Conservation (phyloP, 805 yeast genomes). For the Hanseniaspora meyeri region DNA sequence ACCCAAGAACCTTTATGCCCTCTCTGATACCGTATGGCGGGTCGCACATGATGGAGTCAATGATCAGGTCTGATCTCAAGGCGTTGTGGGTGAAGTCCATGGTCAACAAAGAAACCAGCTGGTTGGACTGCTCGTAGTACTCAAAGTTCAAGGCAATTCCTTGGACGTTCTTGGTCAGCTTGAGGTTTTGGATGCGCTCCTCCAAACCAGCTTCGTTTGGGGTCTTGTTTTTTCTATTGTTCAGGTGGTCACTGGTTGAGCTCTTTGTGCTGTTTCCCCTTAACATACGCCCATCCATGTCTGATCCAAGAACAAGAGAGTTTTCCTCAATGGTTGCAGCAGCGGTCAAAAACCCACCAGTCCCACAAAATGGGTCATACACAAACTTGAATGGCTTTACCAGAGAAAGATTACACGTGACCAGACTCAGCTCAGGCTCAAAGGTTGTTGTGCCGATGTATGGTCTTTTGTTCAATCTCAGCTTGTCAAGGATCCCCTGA, state of each 20-base stretch:
- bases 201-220: slow-evolving; percentile 14
- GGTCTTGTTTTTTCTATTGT: slow-evolving; percentile 29
- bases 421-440: slow-evolving; percentile 82
- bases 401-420: slow-evolving; percentile 78
- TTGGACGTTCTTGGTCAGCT: background rate
- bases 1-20: slow-evolving; percentile 86
- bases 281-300: slow-evolving; percentile 72
- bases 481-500: slow-evolving; percentile 46
- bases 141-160: slow-evolving; percentile 52
- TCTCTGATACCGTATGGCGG: slow-evolving; percentile 98
- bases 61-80: slow-evolving; percentile 43
- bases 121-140: slow-evolving; percentile 49
- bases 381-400: slow-evolving; percentile 51
- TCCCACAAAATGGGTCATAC: slow-evolving; percentile 94
- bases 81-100: slow-evolving; percentile 95
- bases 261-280: slow-evolving; percentile 36
- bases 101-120: slow-evolving; percentile 63
- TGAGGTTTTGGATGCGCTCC: background rate
- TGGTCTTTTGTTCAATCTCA: slow-evolving; percentile 68
- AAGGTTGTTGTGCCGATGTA: slow-evolving; percentile 94
- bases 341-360: slow-evolving; percentile 75
- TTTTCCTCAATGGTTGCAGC: slow-evolving; percentile 73
- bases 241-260: slow-evolving; percentile 28
- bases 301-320: slow-evolving; percentile 72
- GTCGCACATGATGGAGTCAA: slow-evolving; percentile 84